phyloP scores from a whole-genome alignment of 2,329 filamentous ascomycete genomes.

The Didymella keratinophila region DNA sequence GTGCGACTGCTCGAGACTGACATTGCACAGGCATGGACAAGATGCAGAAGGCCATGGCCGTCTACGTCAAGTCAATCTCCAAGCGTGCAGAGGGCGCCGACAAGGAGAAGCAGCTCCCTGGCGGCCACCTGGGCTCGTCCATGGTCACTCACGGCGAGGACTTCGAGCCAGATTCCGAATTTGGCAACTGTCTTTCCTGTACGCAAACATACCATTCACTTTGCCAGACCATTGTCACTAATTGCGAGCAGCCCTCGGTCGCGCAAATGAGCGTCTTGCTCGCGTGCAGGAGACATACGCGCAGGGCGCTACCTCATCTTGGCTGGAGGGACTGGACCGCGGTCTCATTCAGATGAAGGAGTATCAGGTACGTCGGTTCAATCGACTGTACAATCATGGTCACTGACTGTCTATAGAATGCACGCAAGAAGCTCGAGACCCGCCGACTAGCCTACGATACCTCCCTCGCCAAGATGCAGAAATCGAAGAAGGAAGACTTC shows the following conservation, averaged over 20 bases:
- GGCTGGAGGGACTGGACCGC: slow-evolving; percentile 91
- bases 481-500: slow-evolving; percentile 93
- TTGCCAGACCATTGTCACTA: slow-evolving; percentile 21
- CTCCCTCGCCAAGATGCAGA: slow-evolving; percentile 87
- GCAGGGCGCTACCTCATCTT: slow-evolving; percentile 77
- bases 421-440: slow-evolving; percentile 93
- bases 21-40: slow-evolving; percentile 78
- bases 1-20: slow-evolving; percentile 13
- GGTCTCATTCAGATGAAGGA: slow-evolving; percentile 96
- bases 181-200: slow-evolving; percentile 83
- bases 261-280: slow-evolving; percentile 86
- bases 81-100: slow-evolving; percentile 86
- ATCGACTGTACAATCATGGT: not conserved
- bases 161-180: slow-evolving; percentile 89
- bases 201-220: slow-evolving; percentile 43
- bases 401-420: slow-evolving; percentile 59
- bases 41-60: slow-evolving; percentile 83
- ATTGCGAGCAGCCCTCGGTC: slow-evolving; percentile 69
- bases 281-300: slow-evolving; percentile 86
- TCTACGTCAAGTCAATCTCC: slow-evolving; percentile 86
- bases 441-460: slow-evolving; percentile 91
- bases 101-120: slow-evolving; percentile 83
- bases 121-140: slow-evolving; percentile 79
- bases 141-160: slow-evolving; percentile 93
- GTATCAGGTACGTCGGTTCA: slow-evolving; percentile 74